phyloP scores from a whole-genome alignment of 176 grass and related monocot genomes.

The Lolium perenne region DNA sequence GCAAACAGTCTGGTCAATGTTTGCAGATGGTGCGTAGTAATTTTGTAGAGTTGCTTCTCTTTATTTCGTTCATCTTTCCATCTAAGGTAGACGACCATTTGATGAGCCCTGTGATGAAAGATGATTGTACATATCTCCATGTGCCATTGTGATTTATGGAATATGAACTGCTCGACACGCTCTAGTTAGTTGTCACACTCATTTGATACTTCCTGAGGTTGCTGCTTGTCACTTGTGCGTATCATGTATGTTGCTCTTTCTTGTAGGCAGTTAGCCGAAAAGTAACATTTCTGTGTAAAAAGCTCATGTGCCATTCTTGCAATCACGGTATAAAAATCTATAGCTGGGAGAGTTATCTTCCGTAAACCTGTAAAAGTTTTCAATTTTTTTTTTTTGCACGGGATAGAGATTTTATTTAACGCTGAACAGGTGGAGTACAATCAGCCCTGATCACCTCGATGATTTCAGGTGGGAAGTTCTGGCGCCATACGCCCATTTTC shows the following conservation, averaged over 20 bases:
- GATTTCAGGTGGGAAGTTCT: too few relatives aligned
- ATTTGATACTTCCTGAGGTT: not conserved
- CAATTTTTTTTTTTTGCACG: too few relatives aligned
- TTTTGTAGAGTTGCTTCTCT: conserved; percentile 64
- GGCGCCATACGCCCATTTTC: too few relatives aligned
- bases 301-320: not conserved
- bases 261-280: not conserved
- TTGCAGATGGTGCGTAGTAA: conserved; percentile 68
- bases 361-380: not conserved
- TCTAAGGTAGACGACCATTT: conserved; percentile 41
- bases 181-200: not conserved
- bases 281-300: not conserved
- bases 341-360: not conserved
- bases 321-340: not conserved
- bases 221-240: not conserved
- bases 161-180: not conserved
- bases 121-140: conserved; percentile 57
- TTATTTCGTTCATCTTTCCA: conserved; percentile 37
- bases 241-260: not conserved
- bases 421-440: too few relatives aligned
- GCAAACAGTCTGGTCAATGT: conserved; percentile 51
- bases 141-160: conserved; percentile 40
- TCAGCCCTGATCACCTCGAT: too few relatives aligned
- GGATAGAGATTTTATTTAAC: too few relatives aligned
- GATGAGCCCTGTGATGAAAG: conserved; percentile 41